Evolutionary conservation across 2,329 filamentous ascomycete species (phyloP).

Genomic region (Eurotiales sp.): DNA sequence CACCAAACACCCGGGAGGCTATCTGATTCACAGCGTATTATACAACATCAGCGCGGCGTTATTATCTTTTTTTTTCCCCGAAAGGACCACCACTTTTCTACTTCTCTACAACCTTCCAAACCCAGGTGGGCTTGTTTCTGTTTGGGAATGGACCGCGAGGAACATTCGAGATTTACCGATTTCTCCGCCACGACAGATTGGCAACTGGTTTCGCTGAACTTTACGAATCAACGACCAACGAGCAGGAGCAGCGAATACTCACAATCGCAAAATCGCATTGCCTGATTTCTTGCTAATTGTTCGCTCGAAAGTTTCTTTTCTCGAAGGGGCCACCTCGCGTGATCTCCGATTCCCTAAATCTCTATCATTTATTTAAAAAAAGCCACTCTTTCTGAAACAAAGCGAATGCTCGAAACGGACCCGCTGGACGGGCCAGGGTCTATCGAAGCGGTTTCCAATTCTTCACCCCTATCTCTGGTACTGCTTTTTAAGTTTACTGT

Average conservation of each 20-base stretch:
- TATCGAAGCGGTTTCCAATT: background rate
- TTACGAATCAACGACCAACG: background rate
- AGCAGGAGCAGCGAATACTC: too few species aligned
- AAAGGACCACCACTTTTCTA: too few species aligned
- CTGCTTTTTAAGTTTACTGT: background rate
- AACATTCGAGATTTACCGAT: background rate
- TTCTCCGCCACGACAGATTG: background rate
- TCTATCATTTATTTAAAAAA: background rate
- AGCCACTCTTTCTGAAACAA: constrained; percentile 11
- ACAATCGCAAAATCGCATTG: too few species aligned
- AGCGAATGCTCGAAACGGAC: constrained; percentile 3
- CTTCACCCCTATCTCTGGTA: background rate
- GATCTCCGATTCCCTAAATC: background rate
- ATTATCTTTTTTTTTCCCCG: background rate
- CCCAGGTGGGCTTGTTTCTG: constrained; percentile 3
- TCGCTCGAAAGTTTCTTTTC: background rate
- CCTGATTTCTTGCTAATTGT: background rate
- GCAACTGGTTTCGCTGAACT: constrained; percentile 8
- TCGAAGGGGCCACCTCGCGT: background rate
- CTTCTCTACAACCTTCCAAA: background rate
- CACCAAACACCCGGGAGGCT: constrained; percentile 12
- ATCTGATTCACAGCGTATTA: constrained; percentile 14
- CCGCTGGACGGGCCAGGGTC: constrained; percentile 9
- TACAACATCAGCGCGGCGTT: constrained; percentile 16
- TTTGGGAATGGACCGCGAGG: background rate